A percentile compares a stretch with the other conserved stretches of the same genome.
Evolutionary conservation across 345 rosid genomes (phyloP).

Genomic region (Arabidopsis thaliana): TAIR10.1 NC_003070.9:6461501-6462000

Average conservation of each 20-base stretch:
- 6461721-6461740: neutral
- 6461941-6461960: neutral
- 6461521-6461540: too few species aligned
- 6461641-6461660: constrained; percentile 6
- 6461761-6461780: neutral
- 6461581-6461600: too few species aligned
- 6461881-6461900: constrained; percentile 2
- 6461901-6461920: neutral
- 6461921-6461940: neutral
- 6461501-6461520: neutral
- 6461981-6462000: constrained; percentile 74
- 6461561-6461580: neutral
- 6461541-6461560: neutral
- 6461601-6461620: neutral
- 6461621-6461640: neutral
- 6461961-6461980: neutral
- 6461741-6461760: too few species aligned
- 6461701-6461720: neutral
- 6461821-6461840: too few species aligned
- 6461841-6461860: too few species aligned
- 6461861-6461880: neutral
- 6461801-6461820: neutral
- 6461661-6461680: neutral
- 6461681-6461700: neutral
- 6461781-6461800: neutral